Evolutionary conservation across 129 eudicot species (phyloP), one percentile per base, ranked within the genome.

Genomic region (Glebionis coronaria): DNA sequence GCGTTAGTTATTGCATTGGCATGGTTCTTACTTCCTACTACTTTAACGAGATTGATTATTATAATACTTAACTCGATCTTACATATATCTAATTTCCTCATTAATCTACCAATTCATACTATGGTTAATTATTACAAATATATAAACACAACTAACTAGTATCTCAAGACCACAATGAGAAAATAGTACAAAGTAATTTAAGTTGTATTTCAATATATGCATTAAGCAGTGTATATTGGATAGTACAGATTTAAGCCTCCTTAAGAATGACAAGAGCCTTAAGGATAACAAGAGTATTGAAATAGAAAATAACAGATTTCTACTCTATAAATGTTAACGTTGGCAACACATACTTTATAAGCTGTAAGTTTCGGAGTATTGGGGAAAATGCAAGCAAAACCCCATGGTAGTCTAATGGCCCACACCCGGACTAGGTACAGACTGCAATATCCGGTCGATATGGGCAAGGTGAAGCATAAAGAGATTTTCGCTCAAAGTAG

Each of bases 371-470:
- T 59, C 59, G 68, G 50, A 12, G 62, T 44, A 66, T 42, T 31
- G 23, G n/a, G 9, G 27, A 15, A 46, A 51, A 45, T 65, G 73
- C 65, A 56, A 74, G 63, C 44, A 31, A 23, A 23, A 6, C 10
- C 68, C 18, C 3, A 23, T 42, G 29, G 58, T 61, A 51, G 29
- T 64, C 59, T 72, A 79, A 71, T 82, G 73, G 40, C 91, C 91
- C 56, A 15, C 76, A 5, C 83, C 88, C 15, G 92, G 92, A 75
- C 88, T 82, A 38, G 92, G 92, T 38, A 71, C 79, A 15, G 92
- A 86, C 68, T 54, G 63, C 73, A 72, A 72, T 46, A 65, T 65
- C 61, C 86, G 71, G 56, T 76, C 84, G 9, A 67, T 70, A 21
- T 31, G 67, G 2, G 69, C 78, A 27, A 51, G 61, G 66, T 76